Conservation (phyloP, 257 asterid genomes). For the Gynochthodes officinalis region DNA sequence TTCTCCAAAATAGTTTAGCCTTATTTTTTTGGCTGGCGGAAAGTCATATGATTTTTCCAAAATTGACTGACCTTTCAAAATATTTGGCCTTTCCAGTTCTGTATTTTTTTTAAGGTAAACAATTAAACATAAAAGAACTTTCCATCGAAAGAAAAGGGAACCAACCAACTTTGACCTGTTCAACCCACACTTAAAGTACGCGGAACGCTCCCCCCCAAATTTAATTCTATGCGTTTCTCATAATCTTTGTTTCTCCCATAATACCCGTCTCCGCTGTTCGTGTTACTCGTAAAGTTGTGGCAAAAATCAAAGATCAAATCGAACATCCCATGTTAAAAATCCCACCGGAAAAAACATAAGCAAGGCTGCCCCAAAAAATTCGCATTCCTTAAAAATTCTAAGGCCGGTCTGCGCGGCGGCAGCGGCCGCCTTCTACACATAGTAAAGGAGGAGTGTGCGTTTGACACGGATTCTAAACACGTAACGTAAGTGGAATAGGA, state of each 20-base stretch:
- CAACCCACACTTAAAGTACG: not conserved
- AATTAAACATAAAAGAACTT: too few species aligned
- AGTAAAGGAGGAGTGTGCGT: not conserved
- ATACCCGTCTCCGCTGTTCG: not conserved
- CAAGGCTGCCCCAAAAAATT: not conserved
- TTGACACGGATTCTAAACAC: conserved; percentile 13
- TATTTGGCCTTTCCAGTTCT: too few species aligned
- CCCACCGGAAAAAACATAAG: too few species aligned
- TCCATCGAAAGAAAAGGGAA: too few species aligned
- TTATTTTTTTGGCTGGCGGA: not conserved
- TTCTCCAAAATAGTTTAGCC: not conserved
- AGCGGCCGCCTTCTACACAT: not conserved
- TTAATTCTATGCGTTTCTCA: too few species aligned
- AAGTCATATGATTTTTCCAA: not conserved
- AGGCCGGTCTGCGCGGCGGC: not conserved
- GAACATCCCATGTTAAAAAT: too few species aligned
- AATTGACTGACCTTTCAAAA: not conserved
- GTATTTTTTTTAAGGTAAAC: too few species aligned
- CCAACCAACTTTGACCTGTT: conserved; percentile 1
- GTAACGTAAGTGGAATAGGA: not conserved
- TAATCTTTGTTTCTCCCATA: too few species aligned
- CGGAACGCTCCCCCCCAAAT: not conserved
- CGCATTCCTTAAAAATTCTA: not conserved
- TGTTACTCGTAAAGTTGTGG: too few species aligned
- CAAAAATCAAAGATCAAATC: too few species aligned